Evolutionary conservation across 495 filamentous ascomycete genomes (phyloP).

Genomic region (Symbiotaphrina buchneri): DNA sequence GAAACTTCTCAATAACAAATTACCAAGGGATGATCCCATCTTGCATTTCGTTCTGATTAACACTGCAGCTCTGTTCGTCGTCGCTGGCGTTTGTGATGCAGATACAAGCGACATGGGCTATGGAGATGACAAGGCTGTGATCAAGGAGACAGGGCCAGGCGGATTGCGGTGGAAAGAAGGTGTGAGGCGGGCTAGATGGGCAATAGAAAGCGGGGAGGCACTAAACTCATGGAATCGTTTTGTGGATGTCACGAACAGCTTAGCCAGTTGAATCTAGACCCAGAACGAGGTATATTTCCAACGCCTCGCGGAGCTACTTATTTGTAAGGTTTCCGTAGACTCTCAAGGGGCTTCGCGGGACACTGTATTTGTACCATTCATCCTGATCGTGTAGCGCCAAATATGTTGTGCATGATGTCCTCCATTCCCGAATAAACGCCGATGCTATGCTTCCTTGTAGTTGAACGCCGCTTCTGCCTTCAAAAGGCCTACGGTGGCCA

Average conservation of each 20-base stretch:
- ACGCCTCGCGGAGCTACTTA: too few species aligned
- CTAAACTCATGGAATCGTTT: constrained; percentile 11
- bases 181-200: constrained; percentile 38
- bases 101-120: constrained; percentile 55
- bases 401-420: too few species aligned
- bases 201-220: constrained; percentile 4
- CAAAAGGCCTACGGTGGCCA: too few species aligned
- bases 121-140: constrained; percentile 48
- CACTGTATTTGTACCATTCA: too few species aligned
- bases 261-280: too few species aligned
- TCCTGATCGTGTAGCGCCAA: too few species aligned
- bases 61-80: constrained; percentile 66
- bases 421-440: too few species aligned
- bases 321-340: too few species aligned
- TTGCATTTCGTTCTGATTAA: constrained; percentile 89
- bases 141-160: constrained; percentile 59
- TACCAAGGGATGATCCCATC: constrained; percentile 58
- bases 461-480: too few species aligned
- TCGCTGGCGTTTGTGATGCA: constrained; percentile 66
- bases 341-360: too few species aligned
- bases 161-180: constrained; percentile 86
- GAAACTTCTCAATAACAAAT: constrained; percentile 47
- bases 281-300: too few species aligned
- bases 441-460: too few species aligned
- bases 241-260: constrained; percentile 33